These are phyloP conservation scores for Annulohypoxylon stygium DNA, from an alignment of 495 filamentous ascomycete species.

Conservation along the genomic window DNA sequence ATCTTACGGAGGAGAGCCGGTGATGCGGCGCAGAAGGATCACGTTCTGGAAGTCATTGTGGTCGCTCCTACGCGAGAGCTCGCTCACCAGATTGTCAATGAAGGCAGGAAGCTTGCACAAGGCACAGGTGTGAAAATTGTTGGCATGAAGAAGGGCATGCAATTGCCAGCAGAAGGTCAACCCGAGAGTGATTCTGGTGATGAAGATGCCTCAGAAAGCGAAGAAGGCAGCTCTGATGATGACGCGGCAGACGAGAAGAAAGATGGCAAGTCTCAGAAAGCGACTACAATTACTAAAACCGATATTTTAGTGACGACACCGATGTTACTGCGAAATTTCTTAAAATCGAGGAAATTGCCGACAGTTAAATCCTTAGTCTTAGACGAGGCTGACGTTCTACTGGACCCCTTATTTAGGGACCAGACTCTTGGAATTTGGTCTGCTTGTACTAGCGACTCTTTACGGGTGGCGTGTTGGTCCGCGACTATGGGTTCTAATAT, in stretches of 20 bases:
- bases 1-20: conserved; percentile 68
- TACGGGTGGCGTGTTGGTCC: conserved; percentile 88
- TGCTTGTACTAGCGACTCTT: conserved; percentile 72
- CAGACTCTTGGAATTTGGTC: conserved; percentile 92
- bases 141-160: conserved; percentile 87
- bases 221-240: conserved; percentile 55
- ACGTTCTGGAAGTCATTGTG: conserved; percentile 75
- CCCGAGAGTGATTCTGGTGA: conserved; percentile 49
- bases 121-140: conserved; percentile 85
- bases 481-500: conserved; percentile 96
- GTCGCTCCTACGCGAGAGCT: conserved; percentile 94
- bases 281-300: conserved; percentile 69
- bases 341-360: conserved; percentile 71
- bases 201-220: conserved; percentile 51
- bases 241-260: conserved; percentile 58
- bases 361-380: conserved; percentile 79
- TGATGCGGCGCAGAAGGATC: conserved; percentile 54
- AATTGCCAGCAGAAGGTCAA: conserved; percentile 64
- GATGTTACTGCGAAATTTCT: conserved; percentile 77
- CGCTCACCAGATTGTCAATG: conserved; percentile 91
- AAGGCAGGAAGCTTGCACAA: conserved; percentile 82
- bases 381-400: conserved; percentile 94
- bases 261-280: conserved; percentile 53
- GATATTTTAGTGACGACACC: conserved; percentile 94
- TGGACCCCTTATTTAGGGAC: conserved; percentile 89